Percentiles rank a stretch among this genome's conserved stretches.
Evolutionary conservation across 371 early-diverging fungal species (phyloP).

Genomic region (Conidiobolus incongruus): DNA sequence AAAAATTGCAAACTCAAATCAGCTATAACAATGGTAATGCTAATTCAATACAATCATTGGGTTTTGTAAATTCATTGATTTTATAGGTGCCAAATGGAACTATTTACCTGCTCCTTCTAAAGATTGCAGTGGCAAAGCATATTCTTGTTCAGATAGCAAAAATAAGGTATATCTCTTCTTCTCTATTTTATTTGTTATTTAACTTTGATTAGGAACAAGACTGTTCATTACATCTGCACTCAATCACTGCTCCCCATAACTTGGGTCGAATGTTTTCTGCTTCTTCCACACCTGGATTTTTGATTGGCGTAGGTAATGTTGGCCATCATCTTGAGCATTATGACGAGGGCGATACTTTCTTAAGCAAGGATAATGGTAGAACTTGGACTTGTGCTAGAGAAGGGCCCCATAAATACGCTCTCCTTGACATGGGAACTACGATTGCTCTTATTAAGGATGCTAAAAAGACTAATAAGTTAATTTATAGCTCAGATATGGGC

Average conservation of each 20-base stretch:
- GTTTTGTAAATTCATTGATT: background rate
- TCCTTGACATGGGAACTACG: constrained; percentile 67
- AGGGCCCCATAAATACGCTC: constrained; percentile 74
- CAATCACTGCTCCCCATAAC: constrained; percentile 37
- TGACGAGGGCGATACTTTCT: constrained; percentile 58
- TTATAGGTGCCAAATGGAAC: constrained; percentile 20
- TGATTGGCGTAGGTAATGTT: constrained; percentile 81
- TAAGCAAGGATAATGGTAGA: constrained; percentile 67
- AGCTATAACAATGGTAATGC: constrained; percentile 69
- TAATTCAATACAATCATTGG: background rate
- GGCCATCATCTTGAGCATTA: constrained; percentile 41
- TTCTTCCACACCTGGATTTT: constrained; percentile 50
- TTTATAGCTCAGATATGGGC: constrained; percentile 65
- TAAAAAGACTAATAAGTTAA: constrained; percentile 31
- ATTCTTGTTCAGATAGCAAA: constrained; percentile 21
- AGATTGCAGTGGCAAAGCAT: constrained; percentile 17
- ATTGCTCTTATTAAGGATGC: constrained; percentile 54
- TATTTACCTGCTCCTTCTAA: constrained; percentile 18
- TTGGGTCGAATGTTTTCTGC: constrained; percentile 50
- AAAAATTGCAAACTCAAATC: constrained; percentile 48
- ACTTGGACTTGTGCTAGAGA: constrained; percentile 53
- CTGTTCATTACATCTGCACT: constrained; percentile 71
- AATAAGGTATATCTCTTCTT: too few relatives aligned
- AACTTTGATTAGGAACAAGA: constrained; percentile 52
- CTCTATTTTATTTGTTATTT: too few relatives aligned